Evolutionary conservation across 192 early-diverging fungal species (phyloP).

Genomic region (Mortierella hygrophila): DNA sequence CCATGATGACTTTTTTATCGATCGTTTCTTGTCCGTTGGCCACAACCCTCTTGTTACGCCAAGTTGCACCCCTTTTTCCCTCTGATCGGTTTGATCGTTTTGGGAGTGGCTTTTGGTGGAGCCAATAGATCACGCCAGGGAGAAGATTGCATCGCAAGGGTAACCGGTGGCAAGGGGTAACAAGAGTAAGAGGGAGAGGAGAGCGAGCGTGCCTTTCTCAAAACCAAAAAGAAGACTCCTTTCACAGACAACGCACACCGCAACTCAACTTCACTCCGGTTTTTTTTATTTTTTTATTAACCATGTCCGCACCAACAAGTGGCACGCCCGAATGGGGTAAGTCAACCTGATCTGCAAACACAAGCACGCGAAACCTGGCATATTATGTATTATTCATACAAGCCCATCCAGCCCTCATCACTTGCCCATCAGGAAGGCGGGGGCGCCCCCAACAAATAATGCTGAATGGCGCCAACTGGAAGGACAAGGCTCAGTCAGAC

Average conservation of each 20-base stretch:
- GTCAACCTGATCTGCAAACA: slow-evolving; percentile 6
- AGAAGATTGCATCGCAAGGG: not conserved
- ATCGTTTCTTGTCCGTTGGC: not conserved
- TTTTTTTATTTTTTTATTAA: not conserved
- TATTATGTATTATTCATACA: not conserved
- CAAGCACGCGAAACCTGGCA: not conserved
- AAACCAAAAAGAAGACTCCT: not conserved
- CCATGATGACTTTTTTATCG: not conserved
- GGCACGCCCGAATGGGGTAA: slow-evolving; percentile 43
- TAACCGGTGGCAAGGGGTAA: not conserved
- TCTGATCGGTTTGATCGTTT: no score
- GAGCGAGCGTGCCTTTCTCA: not conserved
- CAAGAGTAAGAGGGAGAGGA: no score
- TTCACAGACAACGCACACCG: not conserved
- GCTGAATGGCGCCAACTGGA: not conserved
- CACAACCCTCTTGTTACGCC: not conserved
- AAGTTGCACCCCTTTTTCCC: not conserved
- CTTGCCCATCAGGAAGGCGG: not conserved
- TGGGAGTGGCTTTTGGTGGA: not conserved
- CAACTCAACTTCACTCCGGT: slow-evolving; percentile 1
- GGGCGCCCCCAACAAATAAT: not conserved
- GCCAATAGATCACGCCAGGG: not conserved
- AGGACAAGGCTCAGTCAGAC: not conserved
- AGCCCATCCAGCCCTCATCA: not conserved
- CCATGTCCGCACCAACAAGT: slow-evolving; percentile 31